Evolutionary conservation across 495 filamentous ascomycete genomes (phyloP), one percentile per base, ranked within the genome.

Genomic region (Penicillium samsonianum): DNA sequence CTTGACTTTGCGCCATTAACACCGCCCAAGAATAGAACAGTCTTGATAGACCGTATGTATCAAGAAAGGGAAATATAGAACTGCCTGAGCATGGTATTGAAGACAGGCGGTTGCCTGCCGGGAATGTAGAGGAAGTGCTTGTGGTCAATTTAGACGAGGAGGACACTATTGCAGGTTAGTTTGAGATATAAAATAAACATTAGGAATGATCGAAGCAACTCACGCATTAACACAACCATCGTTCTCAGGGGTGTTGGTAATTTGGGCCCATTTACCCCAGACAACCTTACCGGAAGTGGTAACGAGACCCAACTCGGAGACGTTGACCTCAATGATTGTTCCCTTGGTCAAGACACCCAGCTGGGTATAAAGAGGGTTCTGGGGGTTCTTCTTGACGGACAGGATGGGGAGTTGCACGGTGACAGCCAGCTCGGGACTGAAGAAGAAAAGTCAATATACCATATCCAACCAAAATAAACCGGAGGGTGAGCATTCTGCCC

Each of bases 351-450:
- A 68, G 7, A 98, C 94, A 57, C 94, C 94, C 17, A 98, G 79
- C 64, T 96, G 93, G 5, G 95, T 98, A 72, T 91, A 98, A 71
- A 97, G 84, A 2, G 91, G 91, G 69, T 90, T 92, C 77, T 94
- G 90, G 11, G 94, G 94, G 78, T 97, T 98, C 87, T 99, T 98
- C 82, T 98, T 98, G 62, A 99, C 94, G 42, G 82, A 82, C 50
- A 98, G 82, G 55, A 98, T 96, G 16, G 93, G 94, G 19, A 98
- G 76, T 64, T 98, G 92, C 9, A 98, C 90, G 3, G 91, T 96
- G 16, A 96, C 91, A 47, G 82, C 87, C 12, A 96, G 73, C 69
- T 94, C 89, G 12, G 90, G 89, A 70, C 73, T 76, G 47, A 19
- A 60, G 35, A 42, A 22, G n/a, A n/a, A 53, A 47, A 26, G 35